Base-by-base conservation (phyloP, 768 basidiomycete genomes). In the Gloeopeniophorella convolvens region DNA sequence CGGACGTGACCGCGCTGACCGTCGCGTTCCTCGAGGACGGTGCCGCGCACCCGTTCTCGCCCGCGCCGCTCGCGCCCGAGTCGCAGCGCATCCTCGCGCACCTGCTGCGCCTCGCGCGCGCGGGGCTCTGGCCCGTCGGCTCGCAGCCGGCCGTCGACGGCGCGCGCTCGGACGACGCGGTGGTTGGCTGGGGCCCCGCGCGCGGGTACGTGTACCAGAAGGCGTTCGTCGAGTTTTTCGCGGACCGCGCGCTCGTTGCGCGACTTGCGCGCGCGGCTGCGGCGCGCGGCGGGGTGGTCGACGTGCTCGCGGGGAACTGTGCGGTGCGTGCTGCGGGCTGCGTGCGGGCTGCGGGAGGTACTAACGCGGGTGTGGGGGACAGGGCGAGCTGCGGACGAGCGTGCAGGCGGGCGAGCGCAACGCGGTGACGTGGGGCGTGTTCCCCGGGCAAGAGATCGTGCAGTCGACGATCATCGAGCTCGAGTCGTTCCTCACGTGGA, bases 341-440 rank as follows among this genome's bases (percentile, higher is more conserved):
- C n/a, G n/a, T n/a, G n/a, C n/a, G n/a, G n/a, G n/a, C n/a, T n/a
- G n/a, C n/a, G n/a, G n/a, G n/a, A n/a, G n/a, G n/a, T n/a, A n/a
- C n/a, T n/a, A n/a, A n/a, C n/a, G n/a, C n/a, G n/a, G n/a, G 11
- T 40, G 27, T 18, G 3, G 6, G 15, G 20, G 26, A 15, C 49
- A 91, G 86, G 93, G 89, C 23, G 85, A 90, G 42, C 82, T 75
- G 53, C 71, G 74, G 56, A 91, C 81, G 11, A 98, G 96, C 63
- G 79, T 95, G 20, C 72, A 78, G 1, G 80, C 84, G 39, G 81
- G 78, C 28, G 85, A 80, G 12, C 79, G 89, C 48, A 97, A 97
- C 65, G 94, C 93, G 0, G 96, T 99, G 6, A 99, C 96, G 1
- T 99, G 96, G 96, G 96, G 94, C 48, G 85, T 98, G 5, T 99